Base-by-base conservation (phyloP, 2,329 filamentous ascomycete genomes). In the Dothideomycetes sp. region DNA sequence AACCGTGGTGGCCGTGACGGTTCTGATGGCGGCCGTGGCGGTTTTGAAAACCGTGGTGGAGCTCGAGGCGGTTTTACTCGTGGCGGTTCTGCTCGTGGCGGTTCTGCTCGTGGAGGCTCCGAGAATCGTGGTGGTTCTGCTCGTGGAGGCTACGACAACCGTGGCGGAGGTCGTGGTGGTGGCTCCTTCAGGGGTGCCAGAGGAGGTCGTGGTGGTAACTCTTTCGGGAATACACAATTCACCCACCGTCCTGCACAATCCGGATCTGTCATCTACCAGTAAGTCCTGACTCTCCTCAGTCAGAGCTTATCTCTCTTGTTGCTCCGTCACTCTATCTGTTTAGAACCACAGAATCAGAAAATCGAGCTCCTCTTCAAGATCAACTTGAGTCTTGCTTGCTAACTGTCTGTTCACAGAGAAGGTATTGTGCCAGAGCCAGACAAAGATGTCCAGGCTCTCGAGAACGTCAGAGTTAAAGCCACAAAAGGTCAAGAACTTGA, bases 401-500 rank as follows among this genome's bases (percentile, higher is more conserved):
- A 38, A 57, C 51, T 22, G 47, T 47, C 22, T 47, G 12, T 11
- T 27, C 24, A 9, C 0, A 39, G 36, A 5, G 36, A 39, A 19
- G 28, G 28, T 37, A 33, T 45, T 12, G 38, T 53, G 11, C 49
- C 50, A 20, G 18, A 33, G 20, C 55, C 53, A 4, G 51, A 56
- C 24, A 15, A 45, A 4, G 31, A 31, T 2, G 49, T 60, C 40
- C 55, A 44, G 1, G 41, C 39, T 4, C 43, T 47, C 2, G 55
- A 58, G 37, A 33, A 57, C 29, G 38, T 45, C 13, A 41, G 51
- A 33, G 53, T 43, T 25, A 51, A 45, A 23, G 44, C 41, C 27
- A 58, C 44, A 16, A 41, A 40, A 39, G 47, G 44, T 46, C 49
- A 51, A 49, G 49, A 49, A 34, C 58, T 48, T 25, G 49, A 57